Percentiles rank a stretch among this genome's conserved stretches.
phyloP scores from a whole-genome alignment of 305 asterid species.

The Fraxinus sp. region DNA sequence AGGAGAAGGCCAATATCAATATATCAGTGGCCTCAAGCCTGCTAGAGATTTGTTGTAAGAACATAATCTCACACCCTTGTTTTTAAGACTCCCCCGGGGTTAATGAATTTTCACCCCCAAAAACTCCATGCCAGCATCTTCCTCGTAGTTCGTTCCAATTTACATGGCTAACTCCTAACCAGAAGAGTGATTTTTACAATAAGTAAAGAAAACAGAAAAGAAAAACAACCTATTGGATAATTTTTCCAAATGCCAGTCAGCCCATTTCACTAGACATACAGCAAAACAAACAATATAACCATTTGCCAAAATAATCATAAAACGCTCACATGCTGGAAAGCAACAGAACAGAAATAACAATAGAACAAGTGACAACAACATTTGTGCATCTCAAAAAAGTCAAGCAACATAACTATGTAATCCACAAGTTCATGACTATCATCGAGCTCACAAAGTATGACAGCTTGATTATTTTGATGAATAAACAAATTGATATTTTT shows the following conservation, averaged over 20 bases:
- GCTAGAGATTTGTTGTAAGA: conserved; percentile 30
- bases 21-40: conserved; percentile 30
- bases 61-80: conserved; percentile 54
- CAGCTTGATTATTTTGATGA: conserved; percentile 5
- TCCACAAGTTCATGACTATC: neutral
- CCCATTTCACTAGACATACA: conserved; percentile 16
- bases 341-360: neutral
- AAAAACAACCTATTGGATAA: neutral
- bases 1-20: conserved; percentile 27
- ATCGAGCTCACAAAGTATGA: neutral
- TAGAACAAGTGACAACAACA: neutral
- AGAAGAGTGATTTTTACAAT: conserved; percentile 36
- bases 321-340: neutral
- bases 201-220: conserved; percentile 11
- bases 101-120: conserved; percentile 52
- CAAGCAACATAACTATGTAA: neutral
- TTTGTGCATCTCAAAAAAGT: neutral
- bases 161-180: conserved; percentile 45
- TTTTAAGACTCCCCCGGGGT: conserved; percentile 44
- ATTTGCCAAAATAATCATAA: neutral
- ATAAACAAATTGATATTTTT: neutral
- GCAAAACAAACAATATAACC: conserved; percentile 8
- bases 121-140: conserved; percentile 51
- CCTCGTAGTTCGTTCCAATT: conserved; percentile 33
- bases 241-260: neutral